phyloP scores from a whole-genome alignment of 768 basidiomycete species.

The Boletus reticulatus region DNA sequence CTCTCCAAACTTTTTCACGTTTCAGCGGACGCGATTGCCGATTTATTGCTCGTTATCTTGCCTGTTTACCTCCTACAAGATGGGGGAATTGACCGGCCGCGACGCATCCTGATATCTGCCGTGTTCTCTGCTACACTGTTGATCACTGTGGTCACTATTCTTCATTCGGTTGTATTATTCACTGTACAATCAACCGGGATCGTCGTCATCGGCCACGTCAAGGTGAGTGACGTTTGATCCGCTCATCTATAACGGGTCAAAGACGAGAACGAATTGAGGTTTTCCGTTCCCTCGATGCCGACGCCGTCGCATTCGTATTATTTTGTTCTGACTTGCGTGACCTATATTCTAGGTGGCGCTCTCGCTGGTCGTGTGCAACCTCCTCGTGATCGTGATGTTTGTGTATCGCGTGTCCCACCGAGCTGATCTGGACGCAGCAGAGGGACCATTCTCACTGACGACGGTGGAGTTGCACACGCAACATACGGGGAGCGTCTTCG shows the following conservation, averaged over 20 bases:
- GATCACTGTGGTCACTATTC: conserved; percentile 19
- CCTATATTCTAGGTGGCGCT: conserved; percentile 16
- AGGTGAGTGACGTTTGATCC: conserved; percentile 10
- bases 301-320: too few relatives aligned
- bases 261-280: neutral
- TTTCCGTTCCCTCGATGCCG: too few relatives aligned
- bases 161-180: conserved; percentile 15
- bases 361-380: conserved; percentile 24
- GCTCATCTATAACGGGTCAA: neutral
- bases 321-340: neutral
- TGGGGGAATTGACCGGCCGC: conserved; percentile 2
- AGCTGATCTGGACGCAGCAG: conserved; percentile 4
- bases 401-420: conserved; percentile 12
- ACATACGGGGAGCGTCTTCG: neutral
- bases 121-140: conserved; percentile 20
- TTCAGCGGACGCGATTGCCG: conserved; percentile 22
- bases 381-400: conserved; percentile 26
- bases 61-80: conserved; percentile 13
- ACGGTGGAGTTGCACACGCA: conserved; percentile 10
- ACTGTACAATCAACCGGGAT: neutral
- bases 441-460: conserved; percentile 7
- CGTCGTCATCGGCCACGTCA: conserved; percentile 24
- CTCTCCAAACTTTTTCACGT: too few relatives aligned
- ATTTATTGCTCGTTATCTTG: conserved; percentile 15
- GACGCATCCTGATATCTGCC: conserved; percentile 17